phyloP scores from a whole-genome alignment of 345 rosid genomes.

The Eutrema yunnanense region DNA sequence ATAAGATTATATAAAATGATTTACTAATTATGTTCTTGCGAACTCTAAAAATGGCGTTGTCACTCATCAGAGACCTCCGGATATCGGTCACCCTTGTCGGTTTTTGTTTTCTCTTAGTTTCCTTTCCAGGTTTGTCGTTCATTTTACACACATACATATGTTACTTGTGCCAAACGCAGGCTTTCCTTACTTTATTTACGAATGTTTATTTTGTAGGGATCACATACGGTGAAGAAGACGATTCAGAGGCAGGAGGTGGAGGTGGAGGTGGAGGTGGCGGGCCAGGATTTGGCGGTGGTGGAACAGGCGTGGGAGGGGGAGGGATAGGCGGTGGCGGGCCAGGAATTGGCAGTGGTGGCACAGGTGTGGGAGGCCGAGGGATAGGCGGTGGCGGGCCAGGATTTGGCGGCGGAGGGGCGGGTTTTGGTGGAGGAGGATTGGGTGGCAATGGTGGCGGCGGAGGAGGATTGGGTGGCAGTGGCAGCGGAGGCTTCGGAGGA shows the following conservation, averaged over 20 bases:
- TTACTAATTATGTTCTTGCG: neutral
- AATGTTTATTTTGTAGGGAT: conserved; percentile 28
- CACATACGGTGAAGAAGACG: conserved; percentile 23
- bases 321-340: neutral
- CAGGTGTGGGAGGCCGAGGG: conserved; percentile 6
- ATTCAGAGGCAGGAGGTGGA: conserved; percentile 22
- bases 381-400: neutral
- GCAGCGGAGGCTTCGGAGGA: conserved; percentile 13
- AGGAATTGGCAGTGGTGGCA: neutral
- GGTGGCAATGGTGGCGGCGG: neutral
- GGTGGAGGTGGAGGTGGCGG: neutral
- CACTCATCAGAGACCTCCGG: conserved; percentile 14
- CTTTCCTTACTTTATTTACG: neutral
- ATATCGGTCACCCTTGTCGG: conserved; percentile 26
- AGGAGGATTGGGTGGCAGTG: neutral
- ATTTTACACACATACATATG: neutral
- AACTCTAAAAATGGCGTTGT: conserved; percentile 41
- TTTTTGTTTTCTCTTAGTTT: conserved; percentile 28
- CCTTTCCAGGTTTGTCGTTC: conserved; percentile 30
- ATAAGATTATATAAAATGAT: neutral
- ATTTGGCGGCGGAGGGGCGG: neutral
- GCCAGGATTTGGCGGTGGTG: conserved; percentile 11
- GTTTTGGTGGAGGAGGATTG: neutral
- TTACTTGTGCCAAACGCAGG: conserved; percentile 2
- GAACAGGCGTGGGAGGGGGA: conserved; percentile 14